phyloP scores from a whole-genome alignment of 768 basidiomycete species.

The Coprinopsis sp. region DNA sequence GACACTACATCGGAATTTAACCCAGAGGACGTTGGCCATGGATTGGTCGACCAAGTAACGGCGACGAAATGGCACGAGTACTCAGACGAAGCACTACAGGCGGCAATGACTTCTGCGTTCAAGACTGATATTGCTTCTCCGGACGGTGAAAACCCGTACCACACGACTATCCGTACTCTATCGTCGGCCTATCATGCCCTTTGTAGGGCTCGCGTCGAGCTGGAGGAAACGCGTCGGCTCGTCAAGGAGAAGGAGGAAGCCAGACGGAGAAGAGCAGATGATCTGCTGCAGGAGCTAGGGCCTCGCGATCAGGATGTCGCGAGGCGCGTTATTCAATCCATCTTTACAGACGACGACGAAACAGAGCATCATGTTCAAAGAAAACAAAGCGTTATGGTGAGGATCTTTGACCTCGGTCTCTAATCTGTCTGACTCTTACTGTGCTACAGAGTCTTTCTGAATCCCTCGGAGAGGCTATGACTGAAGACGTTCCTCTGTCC shows the following conservation, averaged over 20 bases:
- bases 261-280: slow-evolving; percentile 47
- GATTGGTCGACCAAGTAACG: slow-evolving; percentile 46
- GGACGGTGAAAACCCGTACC: slow-evolving; percentile 57
- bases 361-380: slow-evolving; percentile 44
- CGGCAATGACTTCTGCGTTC: slow-evolving; percentile 49
- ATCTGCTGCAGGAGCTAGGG: slow-evolving; percentile 51
- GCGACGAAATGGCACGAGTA: slow-evolving; percentile 73
- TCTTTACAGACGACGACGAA: slow-evolving; percentile 55
- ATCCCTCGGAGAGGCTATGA: slow-evolving; percentile 52
- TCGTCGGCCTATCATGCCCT: slow-evolving; percentile 65
- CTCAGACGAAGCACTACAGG: slow-evolving; percentile 70
- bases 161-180: slow-evolving; percentile 61
- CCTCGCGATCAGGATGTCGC: slow-evolving; percentile 65
- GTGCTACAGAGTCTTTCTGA: slow-evolving; percentile 42
- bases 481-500: slow-evolving; percentile 40
- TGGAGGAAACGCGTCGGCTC: slow-evolving; percentile 53
- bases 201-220: slow-evolving; percentile 50
- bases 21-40: slow-evolving; percentile 25
- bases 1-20: slow-evolving; percentile 32
- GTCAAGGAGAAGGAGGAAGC: slow-evolving; percentile 59
- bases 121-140: slow-evolving; percentile 23
- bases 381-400: slow-evolving; percentile 56
- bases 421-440: slow-evolving; percentile 3
- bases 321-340: slow-evolving; percentile 57
- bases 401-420: slow-evolving; percentile 18